Conservation (phyloP, 2,329 filamentous ascomycete genomes). For the Pestalotiopsis sp. region DNA sequence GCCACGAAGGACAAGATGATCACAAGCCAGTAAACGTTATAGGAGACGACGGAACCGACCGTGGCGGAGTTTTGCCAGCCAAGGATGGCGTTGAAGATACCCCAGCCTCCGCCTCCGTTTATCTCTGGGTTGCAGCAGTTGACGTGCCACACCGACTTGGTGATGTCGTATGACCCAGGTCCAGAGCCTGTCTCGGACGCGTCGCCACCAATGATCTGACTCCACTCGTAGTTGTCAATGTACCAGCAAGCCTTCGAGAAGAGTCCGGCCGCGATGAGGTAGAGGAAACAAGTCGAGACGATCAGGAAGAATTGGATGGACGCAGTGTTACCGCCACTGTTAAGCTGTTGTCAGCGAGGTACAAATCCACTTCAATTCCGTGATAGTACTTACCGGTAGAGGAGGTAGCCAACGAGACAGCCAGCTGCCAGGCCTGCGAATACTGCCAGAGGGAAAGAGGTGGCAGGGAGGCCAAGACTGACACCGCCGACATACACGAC, state of each 20-base stretch:
- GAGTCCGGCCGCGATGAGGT: constrained; percentile 80
- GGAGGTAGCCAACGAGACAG: constrained; percentile 65
- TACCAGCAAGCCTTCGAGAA: constrained; percentile 78
- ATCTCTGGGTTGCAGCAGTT: constrained; percentile 77
- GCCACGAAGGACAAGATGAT: constrained; percentile 66
- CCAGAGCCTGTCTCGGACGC: constrained; percentile 54
- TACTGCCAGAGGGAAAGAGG: constrained; percentile 76
- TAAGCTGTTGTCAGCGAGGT: background rate
- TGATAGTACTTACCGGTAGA: constrained; percentile 71
- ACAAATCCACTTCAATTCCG: too few relatives aligned
- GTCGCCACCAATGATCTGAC: constrained; percentile 61
- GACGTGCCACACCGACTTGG: constrained; percentile 80
- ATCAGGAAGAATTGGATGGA: constrained; percentile 79
- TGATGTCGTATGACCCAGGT: constrained; percentile 78
- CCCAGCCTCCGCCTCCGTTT: constrained; percentile 79
- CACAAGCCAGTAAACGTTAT: constrained; percentile 84
- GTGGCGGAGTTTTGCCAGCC: constrained; percentile 90
- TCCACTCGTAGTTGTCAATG: constrained; percentile 72
- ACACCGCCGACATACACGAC: constrained; percentile 87
- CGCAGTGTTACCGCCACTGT: constrained; percentile 62
- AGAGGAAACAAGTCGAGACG: constrained; percentile 78
- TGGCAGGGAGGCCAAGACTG: constrained; percentile 73
- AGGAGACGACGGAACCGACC: constrained; percentile 82
- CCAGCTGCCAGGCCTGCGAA: constrained; percentile 72
- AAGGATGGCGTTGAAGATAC: constrained; percentile 82